These are phyloP conservation scores for Melanopsichium pennsylvanicum DNA, from an alignment of 1,284 basidiomycete genomes.

Conservation along the genomic window DNA sequence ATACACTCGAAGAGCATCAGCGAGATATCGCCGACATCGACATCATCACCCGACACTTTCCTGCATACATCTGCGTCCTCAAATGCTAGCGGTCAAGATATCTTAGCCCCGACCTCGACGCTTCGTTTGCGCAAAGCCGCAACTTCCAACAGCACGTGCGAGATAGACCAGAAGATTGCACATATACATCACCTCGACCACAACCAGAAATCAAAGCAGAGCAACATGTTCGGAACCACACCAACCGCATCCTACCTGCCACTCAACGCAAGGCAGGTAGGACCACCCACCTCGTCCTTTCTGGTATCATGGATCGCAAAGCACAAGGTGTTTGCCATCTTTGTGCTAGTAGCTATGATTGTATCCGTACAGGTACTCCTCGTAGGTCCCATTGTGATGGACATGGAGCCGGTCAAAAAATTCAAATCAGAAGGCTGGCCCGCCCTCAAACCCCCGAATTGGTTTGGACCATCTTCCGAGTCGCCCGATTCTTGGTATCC, in stretches of 20 bases:
- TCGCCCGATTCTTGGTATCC: conserved; percentile 27
- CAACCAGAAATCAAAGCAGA: background rate
- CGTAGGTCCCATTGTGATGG: conserved; percentile 30
- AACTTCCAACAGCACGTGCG: background rate
- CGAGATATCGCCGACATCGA: background rate
- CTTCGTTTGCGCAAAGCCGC: conserved; percentile 28
- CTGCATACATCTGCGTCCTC: background rate
- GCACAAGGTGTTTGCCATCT: conserved; percentile 39
- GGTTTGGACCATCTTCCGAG: conserved; percentile 12
- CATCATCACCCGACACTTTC: background rate
- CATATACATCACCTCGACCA: background rate
- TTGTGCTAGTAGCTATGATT: conserved; percentile 33
- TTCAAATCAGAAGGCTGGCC: conserved; percentile 20
- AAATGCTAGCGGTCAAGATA: background rate
- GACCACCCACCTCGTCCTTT: conserved; percentile 22
- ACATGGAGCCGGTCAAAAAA: conserved; percentile 41
- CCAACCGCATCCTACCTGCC: conserved; percentile 35
- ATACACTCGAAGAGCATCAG: background rate
- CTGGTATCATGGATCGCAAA: conserved; percentile 42
- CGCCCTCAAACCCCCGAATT: conserved; percentile 23
- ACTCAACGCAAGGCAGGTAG: conserved; percentile 26
- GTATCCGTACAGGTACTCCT: conserved; percentile 34
- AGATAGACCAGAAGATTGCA: background rate
- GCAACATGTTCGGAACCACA: conserved; percentile 34
- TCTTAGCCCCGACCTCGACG: background rate